Base-by-base conservation (phyloP, 768 basidiomycete genomes). In the Dacryopinax spathularia region DNA sequence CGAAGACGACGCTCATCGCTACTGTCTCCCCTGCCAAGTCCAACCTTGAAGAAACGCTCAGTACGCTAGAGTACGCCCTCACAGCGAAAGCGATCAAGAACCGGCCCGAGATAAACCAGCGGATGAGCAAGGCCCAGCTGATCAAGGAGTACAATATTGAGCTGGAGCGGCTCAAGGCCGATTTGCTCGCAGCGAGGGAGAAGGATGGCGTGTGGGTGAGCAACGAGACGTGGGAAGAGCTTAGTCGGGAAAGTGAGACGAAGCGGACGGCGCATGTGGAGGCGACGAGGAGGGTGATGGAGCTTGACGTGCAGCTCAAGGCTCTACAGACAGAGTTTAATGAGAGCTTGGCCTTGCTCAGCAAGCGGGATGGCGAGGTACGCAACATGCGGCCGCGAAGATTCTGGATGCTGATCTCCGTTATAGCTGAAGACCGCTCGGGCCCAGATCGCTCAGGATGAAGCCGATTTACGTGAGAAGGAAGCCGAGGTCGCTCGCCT, bases 1-100 rank as follows among this genome's bases (percentile, higher is more conserved):
- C 96, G 5, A 98, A 97, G 76, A 99, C 96, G 0, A 95, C 92
- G 69, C 92, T 99, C 71, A 89, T 99, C 66, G 96, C 94, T 0
- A 98, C 96, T 5, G 84, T 97, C 69, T 95, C 92, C 9, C 95
- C 96, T 0, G 89, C 91, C 3, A 84, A 90, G 25, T 89, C 85
- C 27, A 97, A 95, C 71, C 82, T 95, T 77, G 96, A 99, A 74
- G 96, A 98, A 75, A 98, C 96, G 0, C 82, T 96, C 20, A 96
- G 94, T 1, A 99, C 96, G 0, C 85, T 99, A 43, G 93, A 97
- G 73, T 99, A 99, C 69, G 95, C 96, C 33, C 82, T 91, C 48
- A 85, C 91, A 27, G 96, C 96, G 31, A 97, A 95, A 72, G 89
- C 89, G 27, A 98, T 99, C 70, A 83, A 85, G 60, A 98, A 98